Conservation (phyloP, 306 rosid genomes). For the Canavalia ensiformis region DNA sequence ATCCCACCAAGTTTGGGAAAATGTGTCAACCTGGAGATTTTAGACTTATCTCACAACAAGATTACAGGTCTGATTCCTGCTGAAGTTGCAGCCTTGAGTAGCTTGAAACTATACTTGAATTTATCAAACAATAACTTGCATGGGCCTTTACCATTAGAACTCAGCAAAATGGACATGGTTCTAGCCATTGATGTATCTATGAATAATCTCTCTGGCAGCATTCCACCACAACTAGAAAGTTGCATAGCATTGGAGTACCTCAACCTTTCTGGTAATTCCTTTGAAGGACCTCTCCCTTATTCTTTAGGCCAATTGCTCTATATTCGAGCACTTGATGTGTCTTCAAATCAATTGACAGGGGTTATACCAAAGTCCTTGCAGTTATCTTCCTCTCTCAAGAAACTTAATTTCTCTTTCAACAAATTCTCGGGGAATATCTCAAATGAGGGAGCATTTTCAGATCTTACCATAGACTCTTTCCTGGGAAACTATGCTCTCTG, state of each 20-base stretch:
- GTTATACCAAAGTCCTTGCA: constrained; percentile 68
- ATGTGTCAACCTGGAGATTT: constrained; percentile 82
- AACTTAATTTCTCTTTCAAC: constrained; percentile 86
- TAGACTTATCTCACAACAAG: constrained; percentile 84
- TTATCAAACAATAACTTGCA: constrained; percentile 73
- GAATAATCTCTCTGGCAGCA: constrained; percentile 75
- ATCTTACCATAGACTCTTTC: constrained; percentile 69
- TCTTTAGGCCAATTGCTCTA: constrained; percentile 80
- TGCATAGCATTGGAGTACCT: constrained; percentile 85
- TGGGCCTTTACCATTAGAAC: constrained; percentile 79
- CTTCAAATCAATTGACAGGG: constrained; percentile 75
- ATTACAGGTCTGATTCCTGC: constrained; percentile 75
- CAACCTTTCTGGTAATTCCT: constrained; percentile 74
- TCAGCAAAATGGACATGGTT: constrained; percentile 97
- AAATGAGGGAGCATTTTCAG: constrained; percentile 71
- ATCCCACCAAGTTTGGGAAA: constrained; percentile 85
- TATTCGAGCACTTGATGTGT: constrained; percentile 71
- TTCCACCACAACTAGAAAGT: constrained; percentile 85
- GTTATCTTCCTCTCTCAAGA: constrained; percentile 70
- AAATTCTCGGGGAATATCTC: constrained; percentile 73
- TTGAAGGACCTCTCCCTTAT: constrained; percentile 73
- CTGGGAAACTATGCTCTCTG: constrained; percentile 71
- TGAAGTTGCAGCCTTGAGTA: constrained; percentile 85
- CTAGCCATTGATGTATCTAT: constrained; percentile 82
- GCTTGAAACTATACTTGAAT: constrained; percentile 90